Percentiles rank a stretch among this genome's conserved stretches.
Conservation (phyloP, 164 flowering plant species). For the Vitis cinerea region DNA sequence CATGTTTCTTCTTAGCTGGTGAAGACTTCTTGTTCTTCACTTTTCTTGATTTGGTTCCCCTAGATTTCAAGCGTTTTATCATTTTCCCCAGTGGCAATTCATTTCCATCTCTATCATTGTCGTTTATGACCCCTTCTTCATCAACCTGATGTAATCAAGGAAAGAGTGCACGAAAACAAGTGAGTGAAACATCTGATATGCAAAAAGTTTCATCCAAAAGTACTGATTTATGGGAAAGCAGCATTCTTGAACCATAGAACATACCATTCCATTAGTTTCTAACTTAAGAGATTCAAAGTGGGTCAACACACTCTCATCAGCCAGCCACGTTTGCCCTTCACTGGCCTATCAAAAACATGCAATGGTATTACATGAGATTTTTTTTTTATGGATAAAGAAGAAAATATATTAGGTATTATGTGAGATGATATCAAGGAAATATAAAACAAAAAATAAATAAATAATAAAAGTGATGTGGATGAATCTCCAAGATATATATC, state of each 20-base stretch:
- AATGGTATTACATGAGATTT: background rate
- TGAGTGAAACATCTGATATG: conserved; percentile 6
- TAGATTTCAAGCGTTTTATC: conserved; percentile 61
- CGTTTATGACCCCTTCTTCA: conserved; percentile 44
- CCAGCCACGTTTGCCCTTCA: conserved; percentile 69
- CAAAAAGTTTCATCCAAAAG: background rate
- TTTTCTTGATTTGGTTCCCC: conserved; percentile 49
- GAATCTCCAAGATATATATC: too few relatives aligned
- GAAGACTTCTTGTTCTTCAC: conserved; percentile 37
- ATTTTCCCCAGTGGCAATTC: conserved; percentile 87
- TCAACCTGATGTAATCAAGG: conserved; percentile 38
- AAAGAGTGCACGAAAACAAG: background rate
- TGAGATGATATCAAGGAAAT: background rate
- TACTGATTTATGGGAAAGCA: background rate
- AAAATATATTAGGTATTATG: too few relatives aligned
- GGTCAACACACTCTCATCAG: conserved; percentile 54
- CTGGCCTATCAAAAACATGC: conserved; percentile 34
- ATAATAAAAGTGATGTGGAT: background rate
- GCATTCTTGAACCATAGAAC: conserved; percentile 6
- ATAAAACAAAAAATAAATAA: background rate
- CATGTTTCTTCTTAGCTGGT: conserved; percentile 29
- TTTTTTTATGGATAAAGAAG: too few relatives aligned
- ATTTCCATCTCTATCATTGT: conserved; percentile 64
- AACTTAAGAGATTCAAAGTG: conserved; percentile 77
- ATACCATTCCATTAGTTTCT: conserved; percentile 51